A percentile compares a stretch with the other conserved stretches of the same genome.
phyloP scores from a whole-genome alignment of 2,329 filamentous ascomycete species.

The Pezicula carpinea region DNA sequence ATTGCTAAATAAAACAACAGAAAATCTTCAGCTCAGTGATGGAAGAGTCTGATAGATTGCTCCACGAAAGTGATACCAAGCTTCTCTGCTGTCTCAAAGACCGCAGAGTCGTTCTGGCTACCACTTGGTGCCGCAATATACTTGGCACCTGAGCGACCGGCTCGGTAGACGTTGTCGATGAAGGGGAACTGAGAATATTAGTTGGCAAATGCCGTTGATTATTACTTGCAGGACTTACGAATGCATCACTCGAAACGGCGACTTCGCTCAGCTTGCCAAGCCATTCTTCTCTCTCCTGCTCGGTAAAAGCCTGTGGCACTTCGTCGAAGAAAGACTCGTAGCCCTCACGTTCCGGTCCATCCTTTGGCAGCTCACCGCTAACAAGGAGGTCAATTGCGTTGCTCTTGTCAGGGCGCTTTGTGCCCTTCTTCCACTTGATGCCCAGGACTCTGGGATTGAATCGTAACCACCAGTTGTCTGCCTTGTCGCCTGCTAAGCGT shows the following conservation, averaged over 20 bases:
- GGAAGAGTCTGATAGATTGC: slow-evolving; percentile 90
- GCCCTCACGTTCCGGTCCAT: slow-evolving; percentile 75
- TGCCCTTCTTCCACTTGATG: slow-evolving; percentile 96
- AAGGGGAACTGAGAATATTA: slow-evolving; percentile 74
- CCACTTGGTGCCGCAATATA: slow-evolving; percentile 93
- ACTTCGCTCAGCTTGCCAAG: slow-evolving; percentile 76
- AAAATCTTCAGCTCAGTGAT: slow-evolving; percentile 58
- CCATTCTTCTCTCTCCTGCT: slow-evolving; percentile 83
- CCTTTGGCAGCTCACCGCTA: slow-evolving; percentile 81
- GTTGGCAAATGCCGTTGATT: neutral
- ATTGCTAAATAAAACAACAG: neutral
- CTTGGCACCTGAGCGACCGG: slow-evolving; percentile 82
- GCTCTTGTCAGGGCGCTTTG: slow-evolving; percentile 94
- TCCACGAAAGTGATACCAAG: slow-evolving; percentile 91
- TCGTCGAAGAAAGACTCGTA: slow-evolving; percentile 91
- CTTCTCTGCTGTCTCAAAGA: slow-evolving; percentile 87
- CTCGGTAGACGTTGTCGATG: slow-evolving; percentile 94
- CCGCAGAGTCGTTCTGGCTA: slow-evolving; percentile 77
- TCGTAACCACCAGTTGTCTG: slow-evolving; percentile 99
- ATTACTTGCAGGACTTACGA: slow-evolving; percentile 56
- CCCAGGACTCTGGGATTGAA: slow-evolving; percentile 86
- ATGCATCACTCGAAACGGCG: slow-evolving; percentile 88
- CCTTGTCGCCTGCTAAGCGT: slow-evolving; percentile 93
- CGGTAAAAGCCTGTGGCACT: slow-evolving; percentile 76
- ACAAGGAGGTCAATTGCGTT: slow-evolving; percentile 96